These are phyloP conservation scores for Blastobotrys americana DNA, from an alignment of 805 yeast genomes.

Conservation along the genomic window DNA sequence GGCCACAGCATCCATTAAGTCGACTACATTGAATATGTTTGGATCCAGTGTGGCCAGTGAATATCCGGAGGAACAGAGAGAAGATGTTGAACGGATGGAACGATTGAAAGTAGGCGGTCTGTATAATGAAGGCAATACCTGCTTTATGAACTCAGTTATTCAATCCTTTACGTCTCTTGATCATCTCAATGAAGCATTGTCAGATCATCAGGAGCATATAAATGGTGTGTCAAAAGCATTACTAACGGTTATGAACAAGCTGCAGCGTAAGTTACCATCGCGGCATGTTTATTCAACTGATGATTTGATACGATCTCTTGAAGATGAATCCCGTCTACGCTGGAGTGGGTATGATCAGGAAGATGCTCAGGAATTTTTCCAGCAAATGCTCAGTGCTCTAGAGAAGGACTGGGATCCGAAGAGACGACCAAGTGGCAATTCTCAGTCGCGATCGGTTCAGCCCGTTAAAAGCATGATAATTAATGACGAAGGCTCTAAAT, in stretches of 20 bases:
- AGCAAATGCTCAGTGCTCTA: constrained; percentile 35
- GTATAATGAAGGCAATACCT: constrained; percentile 85
- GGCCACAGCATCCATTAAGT: constrained; percentile 26
- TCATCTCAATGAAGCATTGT: constrained; percentile 43
- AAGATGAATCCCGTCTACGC: constrained; percentile 43
- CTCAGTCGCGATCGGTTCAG: neutral
- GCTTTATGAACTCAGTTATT: constrained; percentile 87
- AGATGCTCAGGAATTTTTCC: constrained; percentile 95
- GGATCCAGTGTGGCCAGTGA: constrained; percentile 11
- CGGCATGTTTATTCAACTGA: constrained; percentile 26
- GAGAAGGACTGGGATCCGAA: constrained; percentile 26
- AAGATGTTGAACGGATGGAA: constrained; percentile 2
- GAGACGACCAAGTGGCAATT: neutral
- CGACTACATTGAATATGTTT: constrained; percentile 16
- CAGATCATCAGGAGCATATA: constrained; percentile 4
- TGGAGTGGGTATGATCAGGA: constrained; percentile 86
- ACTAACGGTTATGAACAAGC: constrained; percentile 19
- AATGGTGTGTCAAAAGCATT: constrained; percentile 10
- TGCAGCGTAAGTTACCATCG: constrained; percentile 25
- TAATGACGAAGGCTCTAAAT: neutral
- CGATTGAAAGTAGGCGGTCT: constrained; percentile 62
- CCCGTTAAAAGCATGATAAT: constrained; percentile 5
- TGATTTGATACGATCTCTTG: constrained; percentile 18
- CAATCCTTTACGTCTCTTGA: constrained; percentile 75
- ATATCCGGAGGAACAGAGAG: neutral